Evolutionary conservation across 139 green algal genomes (phyloP), one percentile per base, ranked within the genome.

Genomic region (Penium margaritaceum): DNA sequence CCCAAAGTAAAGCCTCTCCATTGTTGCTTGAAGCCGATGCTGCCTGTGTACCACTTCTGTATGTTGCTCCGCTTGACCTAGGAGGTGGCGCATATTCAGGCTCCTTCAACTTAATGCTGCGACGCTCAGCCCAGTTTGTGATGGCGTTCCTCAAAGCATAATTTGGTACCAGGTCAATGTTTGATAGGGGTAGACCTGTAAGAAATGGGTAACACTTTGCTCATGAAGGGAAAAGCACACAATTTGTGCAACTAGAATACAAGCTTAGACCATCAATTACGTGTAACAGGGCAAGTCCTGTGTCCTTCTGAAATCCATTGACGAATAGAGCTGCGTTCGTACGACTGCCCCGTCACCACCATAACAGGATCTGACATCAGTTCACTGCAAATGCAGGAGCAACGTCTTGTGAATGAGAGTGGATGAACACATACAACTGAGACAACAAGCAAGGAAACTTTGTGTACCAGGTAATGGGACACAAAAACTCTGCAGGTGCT

Each of bases 301-400:
- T 77, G 70, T 19, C 70, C 70, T 61, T 55, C 32, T 41, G 27
- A 51, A 36, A 77, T 32, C 70, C 70, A 77, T n/a, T 55, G 58
- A 19, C 47, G 65, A 34, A 77, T 77, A 21, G 70, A 71, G 24
- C 70, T 55, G n/a, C 70, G 24, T 21, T 77, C 70, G 36, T 77
- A 77, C 19, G 70, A 75, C 29, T 77, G 70, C 21, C 70, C 70
- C 6, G 70, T 77, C 21, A 29, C 70, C 24, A 77, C 55, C 57
- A 77, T 66, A 9, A 77, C 70, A 29, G 70, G 70, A 71, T 77
- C 70, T n/a, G 70, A 14, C 70, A 77, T 77, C 34, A 77, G 21
- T 17, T 77, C 70, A 12, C n/a, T n/a, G n/a, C n/a, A n/a, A n/a
- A n/a, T n/a, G n/a, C n/a, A n/a, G n/a, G n/a, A n/a, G n/a, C n/a